phyloP scores from a whole-genome alignment of 805 yeast species.

The Cyberlindnera japonica region DNA sequence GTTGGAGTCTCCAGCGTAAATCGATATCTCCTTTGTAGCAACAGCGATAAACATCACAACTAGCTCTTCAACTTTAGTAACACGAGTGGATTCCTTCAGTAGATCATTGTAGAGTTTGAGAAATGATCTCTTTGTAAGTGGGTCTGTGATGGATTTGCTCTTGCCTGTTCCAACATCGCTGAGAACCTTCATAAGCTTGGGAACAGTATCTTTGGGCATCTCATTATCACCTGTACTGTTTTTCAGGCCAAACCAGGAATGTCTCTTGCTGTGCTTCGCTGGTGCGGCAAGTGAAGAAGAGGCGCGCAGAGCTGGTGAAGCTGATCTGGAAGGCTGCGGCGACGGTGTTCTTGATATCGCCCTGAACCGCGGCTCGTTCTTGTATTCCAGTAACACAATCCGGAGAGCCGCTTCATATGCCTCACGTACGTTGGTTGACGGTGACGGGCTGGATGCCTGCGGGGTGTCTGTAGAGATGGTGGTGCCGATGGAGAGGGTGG shows the following conservation, averaged over 20 bases:
- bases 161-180: conserved; percentile 45
- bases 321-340: conserved; percentile 4
- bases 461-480: conserved; percentile 12
- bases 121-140: conserved; percentile 52
- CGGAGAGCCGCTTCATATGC: conserved; percentile 53
- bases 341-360: conserved; percentile 12
- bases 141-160: conserved; percentile 35
- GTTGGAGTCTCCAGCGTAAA: conserved; percentile 22
- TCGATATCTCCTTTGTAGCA: conserved; percentile 50
- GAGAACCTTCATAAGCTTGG: conserved; percentile 38
- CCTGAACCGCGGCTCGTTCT: conserved; percentile 61
- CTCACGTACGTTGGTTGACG: conserved; percentile 24
- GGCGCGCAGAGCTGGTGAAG: conserved; percentile 5
- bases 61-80: conserved; percentile 40
- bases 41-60: conserved; percentile 49
- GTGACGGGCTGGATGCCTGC: background rate
- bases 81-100: conserved; percentile 33
- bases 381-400: conserved; percentile 53
- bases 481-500: conserved; percentile 11
- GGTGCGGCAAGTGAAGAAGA: conserved; percentile 15
- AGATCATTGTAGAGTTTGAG: conserved; percentile 61
- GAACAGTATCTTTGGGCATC: conserved; percentile 34
- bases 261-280: conserved; percentile 21
- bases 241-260: conserved; percentile 32
- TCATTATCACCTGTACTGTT: too few relatives aligned